Evolutionary conservation across 306 rosid species (phyloP), one percentile per base, ranked within the genome.

Genomic region (Acmispon strigosus): DNA sequence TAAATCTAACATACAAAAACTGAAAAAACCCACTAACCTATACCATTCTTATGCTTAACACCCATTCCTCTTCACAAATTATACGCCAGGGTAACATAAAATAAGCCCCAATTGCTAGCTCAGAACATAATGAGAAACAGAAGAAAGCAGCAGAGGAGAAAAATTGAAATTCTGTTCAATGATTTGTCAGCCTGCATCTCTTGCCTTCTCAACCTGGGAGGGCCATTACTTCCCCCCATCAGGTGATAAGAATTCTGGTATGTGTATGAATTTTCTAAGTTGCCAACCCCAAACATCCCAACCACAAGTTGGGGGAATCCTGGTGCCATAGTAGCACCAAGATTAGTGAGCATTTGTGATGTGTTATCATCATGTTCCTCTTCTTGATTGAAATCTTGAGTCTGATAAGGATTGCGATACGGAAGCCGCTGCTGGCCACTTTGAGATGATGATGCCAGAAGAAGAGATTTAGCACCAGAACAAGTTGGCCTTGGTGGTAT

Each of bases 401-500:
- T 77, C 73, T 86, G 97, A 77, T 90, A 87, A 49, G 97, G 92
- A 71, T 87, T 90, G 1, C 87, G 97, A 77, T 90, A 87, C 16
- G 90, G 90, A 82, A 86, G 92, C 22, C 66, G 92, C 17, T 62
- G 96, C 75, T 80, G 96, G 43, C 72, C 85, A 3, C 59, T 72
- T n/a, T 66, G 85, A 67, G 88, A 53, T 0, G 84, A 13, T 20
- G 81, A 29, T 22, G 79, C 7, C 8, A 90, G 50, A 14, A 77
- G 0, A 44, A 78, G 61, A 59, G 84, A 51, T 53, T 77, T 82
- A 51, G 77, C 50, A 24, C 83, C 77, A 10, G 72, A 85, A 47
- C 95, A 92, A 16, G 92, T n/a, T 50, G 99, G 99, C 41, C 99
- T 82, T 3, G 96, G 97, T 0, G 99, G 99, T 14, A 89, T 72